Conservation (phyloP, 805 yeast genomes). For the Yarrowia yakushimensis region DNA sequence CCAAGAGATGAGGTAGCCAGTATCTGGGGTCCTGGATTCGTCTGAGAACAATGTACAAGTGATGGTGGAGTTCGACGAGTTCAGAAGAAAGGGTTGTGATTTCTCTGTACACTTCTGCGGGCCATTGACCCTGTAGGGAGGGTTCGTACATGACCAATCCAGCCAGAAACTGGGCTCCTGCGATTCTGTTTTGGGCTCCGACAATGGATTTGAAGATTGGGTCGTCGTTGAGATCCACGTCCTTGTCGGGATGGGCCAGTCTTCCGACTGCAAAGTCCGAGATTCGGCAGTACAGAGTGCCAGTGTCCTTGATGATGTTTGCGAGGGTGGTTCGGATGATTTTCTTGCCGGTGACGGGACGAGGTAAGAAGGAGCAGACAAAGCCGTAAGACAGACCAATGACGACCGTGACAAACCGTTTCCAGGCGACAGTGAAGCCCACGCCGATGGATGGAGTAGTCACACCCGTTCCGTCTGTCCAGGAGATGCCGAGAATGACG, state of each 20-base stretch:
- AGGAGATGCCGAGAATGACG: slow-evolving; percentile 38
- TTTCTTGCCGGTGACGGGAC: slow-evolving; percentile 36
- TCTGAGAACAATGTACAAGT: slow-evolving; percentile 33
- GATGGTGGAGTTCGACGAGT: slow-evolving; percentile 32
- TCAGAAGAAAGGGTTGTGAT: slow-evolving; percentile 33
- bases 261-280: slow-evolving; percentile 37
- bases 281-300: slow-evolving; percentile 35
- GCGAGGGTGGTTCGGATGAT: slow-evolving; percentile 36
- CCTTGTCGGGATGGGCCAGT: slow-evolving; percentile 29
- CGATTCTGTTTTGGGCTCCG: slow-evolving; percentile 26
- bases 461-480: slow-evolving; percentile 28
- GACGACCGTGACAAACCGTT: slow-evolving; percentile 37
- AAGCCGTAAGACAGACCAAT: slow-evolving; percentile 37
- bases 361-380: slow-evolving; percentile 37
- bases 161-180: slow-evolving; percentile 10
- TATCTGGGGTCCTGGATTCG: slow-evolving; percentile 31
- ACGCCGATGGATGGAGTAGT: slow-evolving; percentile 2
- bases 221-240: slow-evolving; percentile 32
- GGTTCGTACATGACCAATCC: slow-evolving; percentile 36
- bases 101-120: slow-evolving; percentile 35
- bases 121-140: slow-evolving; percentile 38
- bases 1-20: slow-evolving; percentile 31
- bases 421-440: slow-evolving; percentile 39
- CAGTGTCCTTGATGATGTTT: slow-evolving; percentile 31
- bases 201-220: slow-evolving; percentile 28